Conservation (phyloP, 495 filamentous ascomycete species). For the Hypoxylon perforatum region DNA sequence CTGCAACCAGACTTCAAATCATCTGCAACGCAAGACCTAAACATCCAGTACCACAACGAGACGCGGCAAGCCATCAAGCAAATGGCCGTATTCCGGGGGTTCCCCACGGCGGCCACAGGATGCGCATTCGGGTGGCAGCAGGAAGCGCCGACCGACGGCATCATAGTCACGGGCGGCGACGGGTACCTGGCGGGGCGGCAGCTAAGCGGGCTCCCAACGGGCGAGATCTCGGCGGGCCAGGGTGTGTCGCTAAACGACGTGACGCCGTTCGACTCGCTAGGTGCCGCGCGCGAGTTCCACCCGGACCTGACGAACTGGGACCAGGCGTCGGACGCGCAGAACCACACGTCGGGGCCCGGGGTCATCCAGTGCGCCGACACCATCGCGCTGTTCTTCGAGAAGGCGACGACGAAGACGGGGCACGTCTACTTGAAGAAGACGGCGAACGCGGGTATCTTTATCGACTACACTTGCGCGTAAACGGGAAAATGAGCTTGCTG, state of each 20-base stretch:
- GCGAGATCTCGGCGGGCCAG: not conserved
- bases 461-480: slow-evolving; percentile 12
- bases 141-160: slow-evolving; percentile 10
- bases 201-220: slow-evolving; percentile 13
- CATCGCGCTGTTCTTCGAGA: slow-evolving; percentile 21
- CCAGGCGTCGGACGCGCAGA: slow-evolving; percentile 10
- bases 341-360: slow-evolving; percentile 15
- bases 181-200: slow-evolving; percentile 14
- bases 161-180: slow-evolving; percentile 19
- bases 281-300: not conserved
- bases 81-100: slow-evolving; percentile 9
- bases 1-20: not conserved
- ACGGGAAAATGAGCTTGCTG: not conserved
- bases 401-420: slow-evolving; percentile 12
- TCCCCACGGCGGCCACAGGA: slow-evolving; percentile 9
- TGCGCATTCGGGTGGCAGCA: slow-evolving; percentile 30
- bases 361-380: slow-evolving; percentile 15
- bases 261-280: slow-evolving; percentile 1
- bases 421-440: slow-evolving; percentile 29
- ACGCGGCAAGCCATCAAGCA: slow-evolving; percentile 16
- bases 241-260: slow-evolving; percentile 16
- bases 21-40: slow-evolving; percentile 4
- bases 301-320: slow-evolving; percentile 30
- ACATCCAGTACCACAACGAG: slow-evolving; percentile 28
- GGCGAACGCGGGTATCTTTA: slow-evolving; percentile 13